Evolutionary conservation across 2,329 filamentous ascomycete genomes (phyloP).

Genomic region (Pestalotiopsis fici): DNA sequence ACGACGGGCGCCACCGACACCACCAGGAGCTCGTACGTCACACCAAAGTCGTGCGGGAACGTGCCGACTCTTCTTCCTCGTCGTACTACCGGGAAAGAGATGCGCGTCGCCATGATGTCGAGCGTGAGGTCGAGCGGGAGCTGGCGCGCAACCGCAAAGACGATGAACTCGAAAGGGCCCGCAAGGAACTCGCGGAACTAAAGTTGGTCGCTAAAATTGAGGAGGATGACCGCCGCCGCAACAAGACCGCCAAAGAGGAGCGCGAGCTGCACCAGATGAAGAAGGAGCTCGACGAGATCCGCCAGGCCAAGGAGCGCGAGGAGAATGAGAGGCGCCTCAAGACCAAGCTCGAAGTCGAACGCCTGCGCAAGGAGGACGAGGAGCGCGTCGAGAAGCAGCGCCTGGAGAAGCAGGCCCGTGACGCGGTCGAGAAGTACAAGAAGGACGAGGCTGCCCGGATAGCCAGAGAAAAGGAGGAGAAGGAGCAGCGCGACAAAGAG

Average conservation of each 20-base stretch:
- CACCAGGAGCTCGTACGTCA: conserved; percentile 22
- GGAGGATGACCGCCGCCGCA: conserved; percentile 41
- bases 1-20: conserved; percentile 27
- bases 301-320: conserved; percentile 45
- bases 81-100: conserved; percentile 28
- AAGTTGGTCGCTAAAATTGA: conserved; percentile 39
- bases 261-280: conserved; percentile 33
- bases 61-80: conserved; percentile 33
- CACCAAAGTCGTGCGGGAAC: conserved; percentile 31
- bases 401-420: conserved; percentile 47
- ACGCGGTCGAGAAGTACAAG: conserved; percentile 54
- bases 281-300: conserved; percentile 33
- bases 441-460: conserved; percentile 47
- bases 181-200: conserved; percentile 42
- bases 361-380: conserved; percentile 46
- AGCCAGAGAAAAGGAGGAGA: conserved; percentile 47
- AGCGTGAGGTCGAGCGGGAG: conserved; percentile 28
- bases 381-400: conserved; percentile 44
- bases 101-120: conserved; percentile 19
- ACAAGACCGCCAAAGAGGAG: conserved; percentile 42
- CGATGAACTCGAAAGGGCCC: conserved; percentile 31
- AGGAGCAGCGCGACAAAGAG: conserved; percentile 51
- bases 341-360: conserved; percentile 50
- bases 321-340: conserved; percentile 53
- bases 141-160: conserved; percentile 39